Conservation (phyloP, 2,329 filamentous ascomycete species). For the Pestalotiopsis sp. region DNA sequence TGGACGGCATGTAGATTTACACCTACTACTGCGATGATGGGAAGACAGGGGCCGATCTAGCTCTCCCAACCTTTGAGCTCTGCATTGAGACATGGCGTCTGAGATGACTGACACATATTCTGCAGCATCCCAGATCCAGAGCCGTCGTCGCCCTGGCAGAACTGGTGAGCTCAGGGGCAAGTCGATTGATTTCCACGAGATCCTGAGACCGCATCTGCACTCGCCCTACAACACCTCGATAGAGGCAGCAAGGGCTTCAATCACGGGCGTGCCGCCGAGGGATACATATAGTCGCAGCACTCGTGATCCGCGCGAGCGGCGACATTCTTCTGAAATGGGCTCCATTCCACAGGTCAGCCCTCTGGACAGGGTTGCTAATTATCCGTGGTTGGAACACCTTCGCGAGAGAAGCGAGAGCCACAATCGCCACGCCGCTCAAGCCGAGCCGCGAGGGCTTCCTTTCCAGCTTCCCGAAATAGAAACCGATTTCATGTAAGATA, state of each 20-base stretch:
- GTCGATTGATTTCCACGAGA: neutral
- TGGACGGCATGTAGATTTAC: neutral
- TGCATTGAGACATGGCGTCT: neutral
- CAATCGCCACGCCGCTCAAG: neutral
- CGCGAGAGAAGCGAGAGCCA: neutral
- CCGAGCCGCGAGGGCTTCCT: neutral
- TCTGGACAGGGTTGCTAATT: neutral
- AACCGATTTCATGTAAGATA: neutral
- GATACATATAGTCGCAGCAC: neutral
- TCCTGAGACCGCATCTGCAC: neutral
- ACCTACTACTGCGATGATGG: neutral
- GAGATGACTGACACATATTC: neutral
- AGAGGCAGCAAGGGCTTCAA: neutral
- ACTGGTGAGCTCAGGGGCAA: neutral
- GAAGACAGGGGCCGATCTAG: neutral
- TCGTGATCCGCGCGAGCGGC: neutral
- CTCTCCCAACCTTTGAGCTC: neutral
- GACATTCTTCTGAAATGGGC: neutral
- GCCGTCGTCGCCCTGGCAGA: neutral
- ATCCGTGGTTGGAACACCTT: neutral
- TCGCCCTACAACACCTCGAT: neutral
- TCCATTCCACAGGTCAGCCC: neutral
- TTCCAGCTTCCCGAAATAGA: neutral
- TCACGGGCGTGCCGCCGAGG: neutral
- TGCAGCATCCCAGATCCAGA: neutral